Percentiles rank a stretch among this genome's conserved stretches.
These are phyloP conservation scores for Nigrograna mackinnonii DNA, from an alignment of 2,329 filamentous ascomycete species.

Conservation along the genomic window DNA sequence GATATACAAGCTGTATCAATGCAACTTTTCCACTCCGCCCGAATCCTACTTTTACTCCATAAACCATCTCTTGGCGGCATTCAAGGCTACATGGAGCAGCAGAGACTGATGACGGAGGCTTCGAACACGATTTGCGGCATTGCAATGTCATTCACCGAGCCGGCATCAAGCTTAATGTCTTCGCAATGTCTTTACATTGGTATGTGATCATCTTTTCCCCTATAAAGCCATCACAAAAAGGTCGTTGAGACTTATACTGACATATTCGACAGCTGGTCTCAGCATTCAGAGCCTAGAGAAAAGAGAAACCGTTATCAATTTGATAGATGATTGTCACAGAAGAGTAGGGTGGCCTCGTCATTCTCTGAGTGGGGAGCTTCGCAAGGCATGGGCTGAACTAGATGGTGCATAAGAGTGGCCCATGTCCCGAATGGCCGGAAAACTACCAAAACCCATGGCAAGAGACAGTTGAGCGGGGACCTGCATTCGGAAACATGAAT, in stretches of 20 bases:
- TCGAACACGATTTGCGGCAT: constrained; percentile 51
- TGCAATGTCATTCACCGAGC: constrained; percentile 42
- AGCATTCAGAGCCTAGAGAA: neutral
- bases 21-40: constrained; percentile 53
- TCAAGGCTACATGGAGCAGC: constrained; percentile 45
- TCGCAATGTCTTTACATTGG: constrained; percentile 8
- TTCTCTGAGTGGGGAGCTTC: neutral
- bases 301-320: neutral
- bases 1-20: constrained; percentile 43
- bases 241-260: neutral
- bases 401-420: neutral
- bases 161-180: constrained; percentile 7
- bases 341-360: neutral
- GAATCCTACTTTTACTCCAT: constrained; percentile 53
- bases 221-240: neutral
- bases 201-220: neutral
- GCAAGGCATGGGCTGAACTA: neutral
- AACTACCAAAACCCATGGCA: no score
- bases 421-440: no score
- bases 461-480: no score
- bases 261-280: neutral
- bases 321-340: constrained; percentile 1
- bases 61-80: constrained; percentile 51
- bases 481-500: constrained; percentile 74
- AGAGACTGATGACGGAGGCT: constrained; percentile 43